These are phyloP conservation scores for Psidium friedrichsthalianum DNA, from an alignment of 345 rosid genomes.

Conservation along the genomic window DNA sequence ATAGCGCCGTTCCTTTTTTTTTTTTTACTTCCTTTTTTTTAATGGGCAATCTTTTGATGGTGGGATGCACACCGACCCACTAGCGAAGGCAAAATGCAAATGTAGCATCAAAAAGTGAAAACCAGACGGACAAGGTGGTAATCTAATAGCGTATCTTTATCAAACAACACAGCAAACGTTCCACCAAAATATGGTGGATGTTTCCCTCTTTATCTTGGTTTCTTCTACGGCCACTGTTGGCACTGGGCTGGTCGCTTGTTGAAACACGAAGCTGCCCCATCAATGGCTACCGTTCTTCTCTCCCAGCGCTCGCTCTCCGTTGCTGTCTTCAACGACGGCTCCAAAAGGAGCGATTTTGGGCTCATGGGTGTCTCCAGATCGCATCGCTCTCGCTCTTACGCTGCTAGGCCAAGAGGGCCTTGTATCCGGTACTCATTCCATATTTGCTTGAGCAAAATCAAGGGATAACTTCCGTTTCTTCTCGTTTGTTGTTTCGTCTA, in stretches of 20 bases:
- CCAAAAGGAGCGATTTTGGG: slow-evolving; percentile 7
- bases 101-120: neutral
- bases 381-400: neutral
- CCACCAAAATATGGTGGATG: neutral
- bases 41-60: neutral
- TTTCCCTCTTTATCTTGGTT: neutral
- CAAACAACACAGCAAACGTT: neutral
- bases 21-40: neutral
- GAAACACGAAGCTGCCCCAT: neutral
- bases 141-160: neutral
- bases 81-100: neutral
- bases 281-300: neutral
- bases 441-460: neutral
- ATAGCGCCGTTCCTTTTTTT: no score
- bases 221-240: neutral
- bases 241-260: neutral
- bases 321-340: slow-evolving; percentile 1
- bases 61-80: neutral
- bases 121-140: neutral
- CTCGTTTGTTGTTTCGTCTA: neutral
- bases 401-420: neutral
- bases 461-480: neutral
- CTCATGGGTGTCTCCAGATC: neutral
- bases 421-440: neutral
- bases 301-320: neutral